Conservation (phyloP, 1,139 yeast genomes). For the Pneumocystis murina region DNA sequence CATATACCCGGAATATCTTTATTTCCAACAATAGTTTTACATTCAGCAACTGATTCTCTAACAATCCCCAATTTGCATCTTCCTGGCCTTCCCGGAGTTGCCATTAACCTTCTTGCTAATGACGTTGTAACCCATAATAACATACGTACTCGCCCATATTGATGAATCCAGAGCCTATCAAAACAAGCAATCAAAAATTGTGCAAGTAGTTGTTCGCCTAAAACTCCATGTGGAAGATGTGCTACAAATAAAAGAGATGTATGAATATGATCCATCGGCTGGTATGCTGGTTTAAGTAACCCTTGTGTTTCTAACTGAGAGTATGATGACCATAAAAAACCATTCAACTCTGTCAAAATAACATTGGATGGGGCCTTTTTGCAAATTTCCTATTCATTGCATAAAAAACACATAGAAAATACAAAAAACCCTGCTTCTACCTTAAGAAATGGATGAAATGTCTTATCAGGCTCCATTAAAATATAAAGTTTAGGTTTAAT, state of each 20-base stretch:
- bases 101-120: neutral
- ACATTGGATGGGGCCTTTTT: neutral
- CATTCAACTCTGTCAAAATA: neutral
- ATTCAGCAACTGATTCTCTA: neutral
- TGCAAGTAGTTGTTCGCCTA: neutral
- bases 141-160: neutral
- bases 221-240: neutral
- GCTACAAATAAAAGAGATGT: neutral
- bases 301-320: neutral
- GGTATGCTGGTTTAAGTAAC: neutral
- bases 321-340: neutral
- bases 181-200: neutral
- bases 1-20: neutral
- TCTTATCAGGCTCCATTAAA: slow-evolving; percentile 17
- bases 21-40: neutral
- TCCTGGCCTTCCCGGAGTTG: neutral
- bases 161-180: neutral
- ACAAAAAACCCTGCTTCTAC: neutral
- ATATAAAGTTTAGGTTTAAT: neutral
- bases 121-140: neutral
- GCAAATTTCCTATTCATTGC: neutral
- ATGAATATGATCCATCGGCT: neutral
- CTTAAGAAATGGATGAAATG: slow-evolving; percentile 17
- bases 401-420: neutral
- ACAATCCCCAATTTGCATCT: neutral